phyloP scores from a whole-genome alignment of 305 asterid genomes.

The Lippia alba region DNA sequence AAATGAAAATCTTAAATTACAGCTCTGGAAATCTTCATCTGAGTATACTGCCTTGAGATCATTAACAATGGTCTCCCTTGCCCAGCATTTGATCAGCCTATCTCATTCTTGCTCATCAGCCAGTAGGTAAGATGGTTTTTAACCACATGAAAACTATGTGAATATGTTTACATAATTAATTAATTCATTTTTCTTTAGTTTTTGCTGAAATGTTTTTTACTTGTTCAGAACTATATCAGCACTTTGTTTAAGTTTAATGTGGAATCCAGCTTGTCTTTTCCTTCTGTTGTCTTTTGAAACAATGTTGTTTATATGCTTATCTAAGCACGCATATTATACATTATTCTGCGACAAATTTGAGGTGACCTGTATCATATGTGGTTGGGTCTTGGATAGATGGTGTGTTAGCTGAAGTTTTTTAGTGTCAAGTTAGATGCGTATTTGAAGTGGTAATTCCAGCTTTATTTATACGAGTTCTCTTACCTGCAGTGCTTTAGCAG shows the following conservation, averaged over 20 bases:
- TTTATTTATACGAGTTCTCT: constrained; percentile 32
- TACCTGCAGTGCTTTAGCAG: constrained; percentile 86
- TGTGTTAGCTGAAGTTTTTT: constrained; percentile 9
- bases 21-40: constrained; percentile 96
- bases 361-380: constrained; percentile 1
- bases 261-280: constrained; percentile 17
- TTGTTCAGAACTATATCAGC: constrained; percentile 11
- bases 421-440: constrained; percentile 23
- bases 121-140: constrained; percentile 68
- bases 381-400: constrained; percentile 20
- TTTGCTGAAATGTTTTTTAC: constrained; percentile 18
- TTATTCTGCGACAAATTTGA: constrained; percentile 11
- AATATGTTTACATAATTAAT: constrained; percentile 18
- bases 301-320: constrained; percentile 10
- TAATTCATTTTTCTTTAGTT: constrained; percentile 17
- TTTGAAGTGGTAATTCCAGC: constrained; percentile 27
- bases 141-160: neutral
- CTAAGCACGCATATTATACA: constrained; percentile 6
- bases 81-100: constrained; percentile 92
- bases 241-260: constrained; percentile 30
- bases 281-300: constrained; percentile 6
- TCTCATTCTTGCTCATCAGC: constrained; percentile 83
- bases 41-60: constrained; percentile 96
- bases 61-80: constrained; percentile 94
- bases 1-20: constrained; percentile 45